phyloP scores from a whole-genome alignment of 352 stramenopile species.

The Pythium utonaiense region DNA sequence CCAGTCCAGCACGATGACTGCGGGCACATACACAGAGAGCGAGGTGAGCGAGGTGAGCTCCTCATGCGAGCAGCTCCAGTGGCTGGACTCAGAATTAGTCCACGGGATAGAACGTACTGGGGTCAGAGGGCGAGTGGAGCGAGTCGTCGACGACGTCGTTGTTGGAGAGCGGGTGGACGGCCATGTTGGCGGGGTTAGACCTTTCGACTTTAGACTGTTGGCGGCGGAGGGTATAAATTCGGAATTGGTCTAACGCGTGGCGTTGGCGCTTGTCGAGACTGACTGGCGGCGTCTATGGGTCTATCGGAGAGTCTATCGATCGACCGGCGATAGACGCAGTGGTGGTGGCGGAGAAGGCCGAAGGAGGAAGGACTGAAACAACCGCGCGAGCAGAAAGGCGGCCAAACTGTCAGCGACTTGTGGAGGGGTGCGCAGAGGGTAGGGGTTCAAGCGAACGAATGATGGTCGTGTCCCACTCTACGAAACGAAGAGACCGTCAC shows the following conservation, averaged over 20 bases:
- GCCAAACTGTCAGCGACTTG: constrained; percentile 16
- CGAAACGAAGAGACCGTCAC: constrained; percentile 8
- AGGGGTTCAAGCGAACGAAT: constrained; percentile 22
- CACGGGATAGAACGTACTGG: constrained; percentile 1
- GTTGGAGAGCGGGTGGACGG: constrained; percentile 13
- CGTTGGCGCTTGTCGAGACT: neutral
- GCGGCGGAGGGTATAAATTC: neutral
- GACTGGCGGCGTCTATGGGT: neutral
- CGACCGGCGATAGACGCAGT: neutral
- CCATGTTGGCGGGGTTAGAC: neutral
- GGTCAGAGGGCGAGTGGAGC: neutral
- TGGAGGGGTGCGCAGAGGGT: constrained; percentile 10
- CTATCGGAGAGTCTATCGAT: neutral
- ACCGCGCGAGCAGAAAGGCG: neutral
- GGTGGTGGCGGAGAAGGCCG: neutral
- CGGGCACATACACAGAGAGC: neutral
- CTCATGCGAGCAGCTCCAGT: neutral
- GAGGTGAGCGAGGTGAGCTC: neutral
- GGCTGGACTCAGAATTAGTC: no score
- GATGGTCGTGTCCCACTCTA: neutral
- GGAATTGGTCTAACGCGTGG: neutral
- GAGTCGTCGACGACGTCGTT: constrained; percentile 17
- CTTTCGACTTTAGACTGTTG: neutral
- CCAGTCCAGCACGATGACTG: constrained; percentile 80
- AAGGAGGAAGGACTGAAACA: constrained; percentile 2